Percentiles rank a stretch among this genome's conserved stretches.
Evolutionary conservation across 352 stramenopile species (phyloP).

Genomic region (Phytopythium chamaehyphon): DNA sequence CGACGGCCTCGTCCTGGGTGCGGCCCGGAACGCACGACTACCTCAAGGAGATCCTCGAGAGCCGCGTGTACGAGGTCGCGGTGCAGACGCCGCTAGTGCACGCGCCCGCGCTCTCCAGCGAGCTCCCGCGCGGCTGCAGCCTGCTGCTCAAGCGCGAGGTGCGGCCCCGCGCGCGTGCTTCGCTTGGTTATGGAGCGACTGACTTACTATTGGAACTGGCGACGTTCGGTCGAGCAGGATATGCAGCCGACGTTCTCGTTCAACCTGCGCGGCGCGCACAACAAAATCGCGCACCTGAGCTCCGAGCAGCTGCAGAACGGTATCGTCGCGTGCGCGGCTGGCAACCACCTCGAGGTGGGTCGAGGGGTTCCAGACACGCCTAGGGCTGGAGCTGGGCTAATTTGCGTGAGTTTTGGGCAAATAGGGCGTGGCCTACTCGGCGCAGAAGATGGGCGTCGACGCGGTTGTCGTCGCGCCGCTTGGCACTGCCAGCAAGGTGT

Average conservation of each 20-base stretch:
- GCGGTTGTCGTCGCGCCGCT: slow-evolving; percentile 96
- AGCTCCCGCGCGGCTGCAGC: slow-evolving; percentile 53
- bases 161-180: not conserved
- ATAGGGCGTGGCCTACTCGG: slow-evolving; percentile 92
- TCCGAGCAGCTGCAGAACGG: slow-evolving; percentile 69
- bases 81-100: slow-evolving; percentile 65
- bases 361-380: no score
- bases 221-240: slow-evolving; percentile 47
- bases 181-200: not conserved
- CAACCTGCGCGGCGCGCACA: slow-evolving; percentile 98
- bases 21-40: slow-evolving; percentile 73
- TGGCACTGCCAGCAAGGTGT: slow-evolving; percentile 93
- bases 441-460: slow-evolving; percentile 90
- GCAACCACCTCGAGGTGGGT: slow-evolving; percentile 97
- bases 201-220: not conserved
- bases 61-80: slow-evolving; percentile 82
- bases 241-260: slow-evolving; percentile 98
- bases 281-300: slow-evolving; percentile 97
- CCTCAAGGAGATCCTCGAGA: slow-evolving; percentile 71
- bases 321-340: slow-evolving; percentile 77
- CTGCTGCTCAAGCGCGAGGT: slow-evolving; percentile 93
- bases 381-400: no score
- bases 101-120: slow-evolving; percentile 50
- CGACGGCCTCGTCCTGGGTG: slow-evolving; percentile 44
- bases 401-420: not conserved